These are phyloP conservation scores for Apiosordaria backusii DNA, from an alignment of 495 filamentous ascomycete genomes.

Conservation along the genomic window DNA sequence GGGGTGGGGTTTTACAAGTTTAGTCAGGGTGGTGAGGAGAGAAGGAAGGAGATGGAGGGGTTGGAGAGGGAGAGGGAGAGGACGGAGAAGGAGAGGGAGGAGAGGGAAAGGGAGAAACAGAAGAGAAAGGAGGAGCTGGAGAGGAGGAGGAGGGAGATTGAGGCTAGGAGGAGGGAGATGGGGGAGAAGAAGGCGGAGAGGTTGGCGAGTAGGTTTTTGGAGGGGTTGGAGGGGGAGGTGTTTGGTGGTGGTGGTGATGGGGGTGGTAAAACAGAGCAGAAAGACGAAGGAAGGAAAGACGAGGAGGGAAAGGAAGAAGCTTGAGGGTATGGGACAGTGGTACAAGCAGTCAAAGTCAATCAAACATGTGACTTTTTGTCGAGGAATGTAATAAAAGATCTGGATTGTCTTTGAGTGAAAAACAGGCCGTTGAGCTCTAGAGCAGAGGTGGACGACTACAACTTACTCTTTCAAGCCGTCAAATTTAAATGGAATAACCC, in stretches of 20 bases:
- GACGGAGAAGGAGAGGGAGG: constrained; percentile 62
- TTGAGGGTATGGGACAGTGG: no score
- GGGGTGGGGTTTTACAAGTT: constrained; percentile 91
- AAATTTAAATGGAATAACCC: no score
- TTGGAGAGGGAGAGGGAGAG: constrained; percentile 60
- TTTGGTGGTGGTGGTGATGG: neutral
- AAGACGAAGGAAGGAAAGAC: neutral
- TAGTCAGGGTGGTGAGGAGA: constrained; percentile 60
- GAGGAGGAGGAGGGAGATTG: constrained; percentile 50
- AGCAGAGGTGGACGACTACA: no score
- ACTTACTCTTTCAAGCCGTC: no score
- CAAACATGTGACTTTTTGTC: no score
- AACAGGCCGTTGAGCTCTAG: no score
- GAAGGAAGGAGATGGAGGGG: constrained; percentile 71
- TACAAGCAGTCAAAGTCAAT: no score
- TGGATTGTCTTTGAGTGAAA: no score
- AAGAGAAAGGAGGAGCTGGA: constrained; percentile 46
- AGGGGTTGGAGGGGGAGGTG: constrained; percentile 45
- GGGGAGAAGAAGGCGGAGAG: constrained; percentile 57
- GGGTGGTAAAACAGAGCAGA: neutral
- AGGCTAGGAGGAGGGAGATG: constrained; percentile 50
- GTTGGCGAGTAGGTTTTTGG: constrained; percentile 71
- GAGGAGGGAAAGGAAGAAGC: no score
- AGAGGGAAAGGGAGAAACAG: constrained; percentile 49
- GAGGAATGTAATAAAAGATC: no score